Percentiles rank a stretch among this genome's conserved stretches.
phyloP scores from a whole-genome alignment of 148 eudicot genomes.

The Agrostemma githago region DNA sequence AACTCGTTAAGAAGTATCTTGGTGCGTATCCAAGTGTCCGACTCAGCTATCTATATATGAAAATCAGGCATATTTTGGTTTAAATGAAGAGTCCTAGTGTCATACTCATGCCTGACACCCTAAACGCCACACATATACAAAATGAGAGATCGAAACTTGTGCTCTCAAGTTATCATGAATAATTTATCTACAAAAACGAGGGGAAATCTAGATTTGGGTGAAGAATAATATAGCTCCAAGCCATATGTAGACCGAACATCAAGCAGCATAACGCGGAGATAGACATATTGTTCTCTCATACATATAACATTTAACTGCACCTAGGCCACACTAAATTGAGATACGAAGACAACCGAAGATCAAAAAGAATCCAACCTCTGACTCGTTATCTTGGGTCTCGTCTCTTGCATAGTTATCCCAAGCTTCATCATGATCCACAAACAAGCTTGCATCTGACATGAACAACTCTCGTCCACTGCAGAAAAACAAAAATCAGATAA shows the following conservation, averaged over 20 bases:
- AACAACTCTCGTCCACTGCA: constrained; percentile 87
- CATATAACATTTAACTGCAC: not conserved
- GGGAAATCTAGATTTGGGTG: no score
- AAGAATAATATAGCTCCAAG: no score
- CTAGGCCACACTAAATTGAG: not conserved
- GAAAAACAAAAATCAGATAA: constrained; percentile 2
- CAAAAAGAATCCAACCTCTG: constrained; percentile 38
- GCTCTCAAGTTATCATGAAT: no score
- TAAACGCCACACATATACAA: no score
- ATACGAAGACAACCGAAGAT: not conserved
- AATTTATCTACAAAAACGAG: no score
- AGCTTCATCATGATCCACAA: constrained; percentile 75
- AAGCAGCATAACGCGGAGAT: not conserved
- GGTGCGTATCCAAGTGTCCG: no score
- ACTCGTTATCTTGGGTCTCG: constrained; percentile 36
- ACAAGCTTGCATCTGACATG: constrained; percentile 66
- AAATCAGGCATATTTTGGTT: no score
- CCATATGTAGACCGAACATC: not conserved
- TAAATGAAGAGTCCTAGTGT: no score
- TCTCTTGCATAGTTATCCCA: constrained; percentile 66
- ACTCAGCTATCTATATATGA: no score
- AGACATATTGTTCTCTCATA: not conserved
- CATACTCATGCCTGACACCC: no score
- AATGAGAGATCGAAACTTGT: no score
- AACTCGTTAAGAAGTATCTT: no score